These are phyloP conservation scores for Podila horticola DNA, from an alignment of 192 early-diverging fungal genomes.

Conservation along the genomic window DNA sequence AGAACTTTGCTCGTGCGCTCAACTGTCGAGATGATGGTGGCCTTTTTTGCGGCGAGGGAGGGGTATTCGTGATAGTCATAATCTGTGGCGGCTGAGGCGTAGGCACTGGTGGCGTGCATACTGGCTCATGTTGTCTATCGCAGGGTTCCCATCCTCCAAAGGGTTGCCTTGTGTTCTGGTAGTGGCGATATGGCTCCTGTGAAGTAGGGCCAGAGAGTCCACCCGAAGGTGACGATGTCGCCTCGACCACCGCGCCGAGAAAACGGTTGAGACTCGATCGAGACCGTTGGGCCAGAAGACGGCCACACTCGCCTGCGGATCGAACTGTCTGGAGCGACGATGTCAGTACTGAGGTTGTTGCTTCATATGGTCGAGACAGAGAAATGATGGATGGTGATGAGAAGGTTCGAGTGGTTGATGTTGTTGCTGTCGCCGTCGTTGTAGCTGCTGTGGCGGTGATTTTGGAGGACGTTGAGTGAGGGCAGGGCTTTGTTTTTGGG, in stretches of 20 bases:
- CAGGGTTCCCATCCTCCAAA: too few species aligned
- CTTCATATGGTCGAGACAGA: background rate
- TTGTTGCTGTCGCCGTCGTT: background rate
- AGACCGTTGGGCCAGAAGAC: background rate
- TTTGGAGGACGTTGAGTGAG: background rate
- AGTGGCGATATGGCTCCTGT: too few species aligned
- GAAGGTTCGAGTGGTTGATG: background rate
- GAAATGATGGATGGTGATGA: background rate
- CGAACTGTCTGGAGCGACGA: background rate
- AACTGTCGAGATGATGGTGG: background rate
- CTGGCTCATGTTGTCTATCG: too few species aligned
- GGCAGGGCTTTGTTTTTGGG: background rate
- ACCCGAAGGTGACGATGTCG: background rate
- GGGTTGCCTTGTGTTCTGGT: too few species aligned
- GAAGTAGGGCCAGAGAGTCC: too few species aligned
- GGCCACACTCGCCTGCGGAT: background rate
- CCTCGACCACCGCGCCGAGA: background rate
- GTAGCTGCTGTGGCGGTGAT: background rate
- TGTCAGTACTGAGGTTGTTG: background rate
- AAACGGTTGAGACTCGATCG: background rate
- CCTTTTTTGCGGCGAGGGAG: background rate
- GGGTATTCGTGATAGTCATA: background rate
- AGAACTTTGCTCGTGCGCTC: conserved; percentile 2
- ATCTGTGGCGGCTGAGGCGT: too few species aligned
- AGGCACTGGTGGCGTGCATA: too few species aligned